phyloP scores from a whole-genome alignment of 2,329 filamentous ascomycete genomes.

The Ophiocordyceps camponoti-floridani region DNA sequence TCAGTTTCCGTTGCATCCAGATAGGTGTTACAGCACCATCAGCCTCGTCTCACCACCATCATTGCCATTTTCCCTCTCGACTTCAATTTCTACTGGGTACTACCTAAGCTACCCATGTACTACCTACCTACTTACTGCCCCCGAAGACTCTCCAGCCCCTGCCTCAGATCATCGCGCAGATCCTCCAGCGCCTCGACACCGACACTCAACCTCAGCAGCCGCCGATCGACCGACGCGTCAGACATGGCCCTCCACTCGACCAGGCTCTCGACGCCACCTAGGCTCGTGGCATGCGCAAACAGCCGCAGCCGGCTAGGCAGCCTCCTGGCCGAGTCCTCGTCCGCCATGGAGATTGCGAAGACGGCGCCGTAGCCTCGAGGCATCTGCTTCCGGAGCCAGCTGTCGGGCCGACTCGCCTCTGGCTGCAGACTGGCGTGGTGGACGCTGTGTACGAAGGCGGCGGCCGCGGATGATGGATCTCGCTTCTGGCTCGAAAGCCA shows the following conservation, averaged over 20 bases:
- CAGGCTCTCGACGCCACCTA: slow-evolving; percentile 86
- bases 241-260: slow-evolving; percentile 94
- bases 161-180: slow-evolving; percentile 54
- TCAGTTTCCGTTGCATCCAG: no score
- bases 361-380: slow-evolving; percentile 79
- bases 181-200: slow-evolving; percentile 82
- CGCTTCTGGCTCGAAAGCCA: slow-evolving; percentile 45
- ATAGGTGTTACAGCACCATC: no score
- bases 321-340: slow-evolving; percentile 39
- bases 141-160: slow-evolving; percentile 36
- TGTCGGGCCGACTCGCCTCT: slow-evolving; percentile 32
- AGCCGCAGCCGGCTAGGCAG: slow-evolving; percentile 64
- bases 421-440: slow-evolving; percentile 68
- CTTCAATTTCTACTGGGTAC: no score
- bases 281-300: slow-evolving; percentile 87
- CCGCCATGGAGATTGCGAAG: slow-evolving; percentile 55
- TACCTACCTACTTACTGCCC: no score
- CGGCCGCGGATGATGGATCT: slow-evolving; percentile 22
- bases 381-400: slow-evolving; percentile 80
- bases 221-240: slow-evolving; percentile 53
- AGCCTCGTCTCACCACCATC: no score
- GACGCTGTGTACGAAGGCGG: slow-evolving; percentile 39
- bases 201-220: slow-evolving; percentile 63
- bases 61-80: no score
- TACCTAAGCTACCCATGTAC: no score